Conservation (phyloP, 164 flowering plant species). For the Chimonanthus salicifolius region DNA sequence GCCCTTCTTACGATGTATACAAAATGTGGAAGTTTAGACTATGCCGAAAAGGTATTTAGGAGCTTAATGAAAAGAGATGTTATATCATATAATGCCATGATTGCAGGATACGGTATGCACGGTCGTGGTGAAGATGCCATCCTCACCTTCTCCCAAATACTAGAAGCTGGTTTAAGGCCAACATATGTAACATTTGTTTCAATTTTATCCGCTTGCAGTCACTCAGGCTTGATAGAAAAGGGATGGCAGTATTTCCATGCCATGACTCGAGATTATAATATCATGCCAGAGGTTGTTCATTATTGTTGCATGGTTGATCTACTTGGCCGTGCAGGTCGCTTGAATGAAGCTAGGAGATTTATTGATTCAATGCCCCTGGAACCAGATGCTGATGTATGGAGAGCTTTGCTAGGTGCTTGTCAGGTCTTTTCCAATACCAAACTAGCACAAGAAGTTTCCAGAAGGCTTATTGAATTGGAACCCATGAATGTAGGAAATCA, state of each 20-base stretch:
- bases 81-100: constrained; percentile 56
- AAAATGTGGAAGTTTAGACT: constrained; percentile 45
- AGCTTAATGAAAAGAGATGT: constrained; percentile 24
- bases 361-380: constrained; percentile 46
- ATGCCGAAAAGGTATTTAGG: constrained; percentile 36
- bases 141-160: constrained; percentile 36
- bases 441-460: constrained; percentile 26
- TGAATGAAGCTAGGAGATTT: constrained; percentile 41
- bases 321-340: constrained; percentile 50
- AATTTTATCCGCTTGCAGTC: constrained; percentile 59
- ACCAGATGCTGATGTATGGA: constrained; percentile 49
- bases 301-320: constrained; percentile 63
- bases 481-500: constrained; percentile 46
- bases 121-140: constrained; percentile 46
- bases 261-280: constrained; percentile 35
- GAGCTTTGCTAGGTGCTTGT: constrained; percentile 56
- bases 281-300: constrained; percentile 46
- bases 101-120: constrained; percentile 50
- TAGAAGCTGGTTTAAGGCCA: constrained; percentile 40
- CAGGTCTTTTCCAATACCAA: constrained; percentile 27
- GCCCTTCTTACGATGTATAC: constrained; percentile 56
- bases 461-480: constrained; percentile 46
- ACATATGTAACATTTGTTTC: constrained; percentile 44
- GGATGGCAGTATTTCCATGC: constrained; percentile 39
- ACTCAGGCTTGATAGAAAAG: constrained; percentile 42